Conservation (phyloP, 305 asterid species). For the Fraxinus baroniana region DNA sequence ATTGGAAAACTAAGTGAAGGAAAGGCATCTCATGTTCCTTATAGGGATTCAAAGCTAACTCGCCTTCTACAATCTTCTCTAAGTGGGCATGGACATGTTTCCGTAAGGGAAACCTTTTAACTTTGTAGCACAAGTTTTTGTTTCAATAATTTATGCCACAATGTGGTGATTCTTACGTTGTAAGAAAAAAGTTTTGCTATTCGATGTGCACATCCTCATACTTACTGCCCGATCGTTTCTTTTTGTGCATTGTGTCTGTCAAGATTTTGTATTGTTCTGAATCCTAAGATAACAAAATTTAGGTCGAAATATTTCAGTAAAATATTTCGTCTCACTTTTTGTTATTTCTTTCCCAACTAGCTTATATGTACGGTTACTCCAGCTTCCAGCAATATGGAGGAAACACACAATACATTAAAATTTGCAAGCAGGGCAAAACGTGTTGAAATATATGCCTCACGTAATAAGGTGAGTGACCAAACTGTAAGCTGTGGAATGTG, state of each 20-base stretch:
- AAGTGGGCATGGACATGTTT: constrained; percentile 97
- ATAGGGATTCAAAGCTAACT: constrained; percentile 95
- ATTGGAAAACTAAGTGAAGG: constrained; percentile 99
- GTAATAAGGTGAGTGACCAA: constrained; percentile 67
- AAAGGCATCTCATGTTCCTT: constrained; percentile 93
- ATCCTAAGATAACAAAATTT: constrained; percentile 12
- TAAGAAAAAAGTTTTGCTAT: neutral
- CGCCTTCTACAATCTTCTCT: constrained; percentile 91
- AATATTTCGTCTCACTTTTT: constrained; percentile 19
- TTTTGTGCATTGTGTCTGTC: constrained; percentile 18
- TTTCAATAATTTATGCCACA: neutral
- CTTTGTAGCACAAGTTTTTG: neutral
- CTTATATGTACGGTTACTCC: constrained; percentile 97
- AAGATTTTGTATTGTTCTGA: constrained; percentile 10
- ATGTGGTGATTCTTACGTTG: neutral
- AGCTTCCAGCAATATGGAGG: constrained; percentile 98
- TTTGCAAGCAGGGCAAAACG: constrained; percentile 99
- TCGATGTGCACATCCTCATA: constrained; percentile 11
- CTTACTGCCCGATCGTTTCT: constrained; percentile 15
- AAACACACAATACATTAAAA: constrained; percentile 94
- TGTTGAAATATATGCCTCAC: constrained; percentile 90
- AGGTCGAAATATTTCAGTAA: constrained; percentile 9
- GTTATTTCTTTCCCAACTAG: constrained; percentile 41
- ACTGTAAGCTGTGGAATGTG: constrained; percentile 5
- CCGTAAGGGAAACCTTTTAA: constrained; percentile 56